Evolutionary conservation across 1,139 yeast genomes (phyloP), one percentile per base, ranked within the genome.

Genomic region (Kurtzmaniella natalensis): DNA sequence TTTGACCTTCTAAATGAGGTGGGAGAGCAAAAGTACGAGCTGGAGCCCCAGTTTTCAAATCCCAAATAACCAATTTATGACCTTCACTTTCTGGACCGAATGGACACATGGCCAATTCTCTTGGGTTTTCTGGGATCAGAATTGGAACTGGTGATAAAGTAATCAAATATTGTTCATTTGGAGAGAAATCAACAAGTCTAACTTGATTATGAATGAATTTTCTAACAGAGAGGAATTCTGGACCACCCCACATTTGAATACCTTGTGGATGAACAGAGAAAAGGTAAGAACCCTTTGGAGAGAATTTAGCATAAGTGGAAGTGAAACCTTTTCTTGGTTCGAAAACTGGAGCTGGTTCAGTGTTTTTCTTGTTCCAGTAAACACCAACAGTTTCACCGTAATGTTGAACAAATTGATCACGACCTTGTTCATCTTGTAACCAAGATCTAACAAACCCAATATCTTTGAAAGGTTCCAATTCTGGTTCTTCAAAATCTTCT

Each of bases 201-300:
- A 88, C 96, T 53, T 86, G 88, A 43, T 87, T 88, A 59, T 94
- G 99, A 43, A 81, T 73, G 55, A 85, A 87, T 60, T 88, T 82
- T 50, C 75, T 78, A 47, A 88, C 69, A 50, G 85, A 76, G 44
- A 73, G 76, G 58, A 88, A 88, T 30, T 77, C 72, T 34, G 76
- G 76, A 43, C 97, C 97, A 56, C 97, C 98, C 95, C 97, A 92
- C 24, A 94, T 76, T 59, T 88, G 95, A 37, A 88, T 79, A 69
- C 98, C 98, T 64, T 87, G 95, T 37, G 89, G 88, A 60, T 92
- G 96, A 53, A 88, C 74, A 2, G 96, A 82, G 50, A 86, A 79
- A 46, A 92, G 66, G 53, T 78, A 89, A 18, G 94, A 81, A 59
- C 99, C 99, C 62, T 81, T 80, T 51, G 97, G 96, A 35, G 97